Percentiles rank a stretch among this genome's conserved stretches.
phyloP scores from a whole-genome alignment of 305 asterid genomes.

The Nicotiana rustica region DNA sequence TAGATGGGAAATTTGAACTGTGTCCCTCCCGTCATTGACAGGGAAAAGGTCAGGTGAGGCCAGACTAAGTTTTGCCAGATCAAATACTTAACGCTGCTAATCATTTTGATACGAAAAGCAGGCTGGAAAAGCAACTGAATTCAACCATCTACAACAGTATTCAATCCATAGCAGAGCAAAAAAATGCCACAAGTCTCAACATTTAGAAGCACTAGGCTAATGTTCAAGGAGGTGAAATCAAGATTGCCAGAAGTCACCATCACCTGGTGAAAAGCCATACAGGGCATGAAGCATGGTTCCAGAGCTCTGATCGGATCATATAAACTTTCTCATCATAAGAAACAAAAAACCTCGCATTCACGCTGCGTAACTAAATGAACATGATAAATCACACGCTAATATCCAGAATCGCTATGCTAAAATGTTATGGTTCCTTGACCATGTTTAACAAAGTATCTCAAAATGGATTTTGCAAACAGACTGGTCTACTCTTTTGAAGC shows the following conservation, averaged over 20 bases:
- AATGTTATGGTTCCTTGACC: background rate
- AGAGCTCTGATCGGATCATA: background rate
- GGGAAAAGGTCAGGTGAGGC: background rate
- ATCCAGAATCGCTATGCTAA: background rate
- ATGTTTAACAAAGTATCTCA: background rate
- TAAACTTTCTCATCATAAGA: background rate
- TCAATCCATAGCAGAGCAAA: background rate
- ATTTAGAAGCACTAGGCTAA: background rate
- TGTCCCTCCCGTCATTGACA: too few species aligned
- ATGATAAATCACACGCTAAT: slow-evolving; percentile 12
- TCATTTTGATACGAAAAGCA: background rate
- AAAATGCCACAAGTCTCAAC: background rate
- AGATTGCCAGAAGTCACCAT: background rate
- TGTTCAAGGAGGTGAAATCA: background rate
- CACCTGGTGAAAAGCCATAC: background rate
- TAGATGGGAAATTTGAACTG: too few species aligned
- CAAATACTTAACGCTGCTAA: background rate
- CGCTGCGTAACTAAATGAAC: slow-evolving; percentile 6
- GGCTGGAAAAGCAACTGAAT: background rate
- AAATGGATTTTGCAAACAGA: slow-evolving; percentile 16
- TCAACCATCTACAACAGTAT: background rate
- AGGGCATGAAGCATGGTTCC: background rate
- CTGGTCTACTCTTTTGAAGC: slow-evolving; percentile 47
- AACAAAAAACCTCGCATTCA: background rate
- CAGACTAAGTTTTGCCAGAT: background rate